Evolutionary conservation across 306 rosid species (phyloP).

Genomic region (Malus sieversii): DNA sequence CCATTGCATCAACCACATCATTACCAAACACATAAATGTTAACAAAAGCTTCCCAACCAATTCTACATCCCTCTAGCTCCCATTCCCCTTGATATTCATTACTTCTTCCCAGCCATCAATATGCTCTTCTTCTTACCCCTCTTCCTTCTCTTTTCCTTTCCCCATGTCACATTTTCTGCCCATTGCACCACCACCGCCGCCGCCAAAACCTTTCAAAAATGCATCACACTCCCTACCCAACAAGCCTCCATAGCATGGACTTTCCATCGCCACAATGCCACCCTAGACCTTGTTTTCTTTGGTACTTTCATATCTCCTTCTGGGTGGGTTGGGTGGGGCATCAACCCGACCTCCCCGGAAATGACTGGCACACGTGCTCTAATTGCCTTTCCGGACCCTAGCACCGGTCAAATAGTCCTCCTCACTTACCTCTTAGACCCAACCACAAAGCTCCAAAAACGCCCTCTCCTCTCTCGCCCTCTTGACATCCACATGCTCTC

Average conservation of each 20-base stretch:
- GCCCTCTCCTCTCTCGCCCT: conserved; percentile 75
- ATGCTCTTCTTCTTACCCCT: conserved; percentile 33
- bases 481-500: conserved; percentile 65
- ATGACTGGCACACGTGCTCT: conserved; percentile 85
- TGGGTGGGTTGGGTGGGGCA: conserved; percentile 95
- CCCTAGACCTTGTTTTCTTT: conserved; percentile 72
- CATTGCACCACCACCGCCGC: conserved; percentile 62
- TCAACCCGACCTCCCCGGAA: conserved; percentile 65
- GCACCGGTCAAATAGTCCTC: conserved; percentile 63
- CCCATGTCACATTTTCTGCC: conserved; percentile 35
- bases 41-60: conserved; percentile 26
- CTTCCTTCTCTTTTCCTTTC: conserved; percentile 21
- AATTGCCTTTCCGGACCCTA: conserved; percentile 78
- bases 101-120: conserved; percentile 13
- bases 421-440: conserved; percentile 77
- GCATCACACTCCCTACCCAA: conserved; percentile 82
- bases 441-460: conserved; percentile 62
- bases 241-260: conserved; percentile 98
- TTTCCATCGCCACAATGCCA: conserved; percentile 58
- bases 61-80: background rate
- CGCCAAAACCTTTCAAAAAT: conserved; percentile 56
- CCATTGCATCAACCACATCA: conserved; percentile 20
- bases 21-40: conserved; percentile 27
- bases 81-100: background rate
- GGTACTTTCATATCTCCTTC: conserved; percentile 94